Base-by-base conservation (phyloP, 768 basidiomycete genomes). In the Amylocystis lapponica region DNA sequence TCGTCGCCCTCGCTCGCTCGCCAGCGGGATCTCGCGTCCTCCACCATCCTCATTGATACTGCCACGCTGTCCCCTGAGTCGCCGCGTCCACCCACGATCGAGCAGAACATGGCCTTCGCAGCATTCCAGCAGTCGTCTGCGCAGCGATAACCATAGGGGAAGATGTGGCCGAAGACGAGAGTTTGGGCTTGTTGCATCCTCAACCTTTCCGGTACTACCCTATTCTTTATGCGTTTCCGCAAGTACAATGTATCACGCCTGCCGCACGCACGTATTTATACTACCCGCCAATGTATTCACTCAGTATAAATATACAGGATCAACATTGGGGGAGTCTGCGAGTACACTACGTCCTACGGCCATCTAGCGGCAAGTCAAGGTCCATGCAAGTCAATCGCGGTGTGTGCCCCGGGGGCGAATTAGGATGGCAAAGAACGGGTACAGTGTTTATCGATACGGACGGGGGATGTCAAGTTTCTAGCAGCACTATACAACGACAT, bases 31-130 rank as follows among this genome's bases (percentile, higher is more conserved):
- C 40, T 26, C 27, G 62, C 63, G 20, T 54, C 62, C 5, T 68
- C 69, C 17, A 66, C 64, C 12, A 66, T 65, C 20, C 61, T 67
- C 38, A 61, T 66, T 45, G 64, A 66, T 20, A 56, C 68, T 7
- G 55, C 69, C 2, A 63, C 65, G 2, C 57, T 64, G 36, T 60
- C 68, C 4, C 71, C 71, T 9, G 70, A 70, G 41, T 62, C 64
- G 40, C 62, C 69, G 23, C 78, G 72, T 45, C 74, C 76, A 22
- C 81, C 86, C 3, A 87, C 86, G 10, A 67, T 88, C 34, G 86
- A 87, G 59, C 86, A 90, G 63, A 86, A 83, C 52, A 84, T 88
- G 82, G 86, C 86, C 5, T 90, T 86, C 50, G 85, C 78, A 49
- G 75, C 73, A 36, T 76, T 78, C 14, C 67, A 68, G 38, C 60